Evolutionary conservation across 768 basidiomycete genomes (phyloP).

Genomic region (Tricholoma saponaceum): DNA sequence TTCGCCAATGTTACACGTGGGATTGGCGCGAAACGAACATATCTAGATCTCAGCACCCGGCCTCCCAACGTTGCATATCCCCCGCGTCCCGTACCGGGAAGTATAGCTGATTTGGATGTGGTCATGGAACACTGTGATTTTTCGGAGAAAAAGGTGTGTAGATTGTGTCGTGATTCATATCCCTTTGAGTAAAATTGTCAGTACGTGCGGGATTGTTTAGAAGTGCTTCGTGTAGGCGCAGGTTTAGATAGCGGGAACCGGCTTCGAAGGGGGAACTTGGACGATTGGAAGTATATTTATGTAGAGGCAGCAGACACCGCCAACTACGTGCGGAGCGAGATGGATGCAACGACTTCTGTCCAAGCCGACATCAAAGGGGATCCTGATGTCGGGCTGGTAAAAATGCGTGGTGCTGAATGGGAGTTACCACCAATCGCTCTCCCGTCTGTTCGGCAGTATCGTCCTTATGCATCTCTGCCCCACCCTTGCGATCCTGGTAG

Average conservation of each 20-base stretch:
- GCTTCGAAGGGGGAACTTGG: constrained; percentile 68
- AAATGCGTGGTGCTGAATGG: constrained; percentile 59
- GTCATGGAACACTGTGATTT: constrained; percentile 95
- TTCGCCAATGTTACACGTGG: constrained; percentile 51
- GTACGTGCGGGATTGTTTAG: constrained; percentile 98
- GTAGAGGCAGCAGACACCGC: constrained; percentile 48
- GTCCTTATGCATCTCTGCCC: constrained; percentile 52
- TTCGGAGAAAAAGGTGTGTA: constrained; percentile 62
- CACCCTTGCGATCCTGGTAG: constrained; percentile 78
- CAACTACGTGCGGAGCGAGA: constrained; percentile 14
- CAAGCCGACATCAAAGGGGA: constrained; percentile 25
- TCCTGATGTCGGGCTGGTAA: constrained; percentile 50
- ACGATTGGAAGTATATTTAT: constrained; percentile 89
- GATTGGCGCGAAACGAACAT: constrained; percentile 72
- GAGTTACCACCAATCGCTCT: constrained; percentile 49
- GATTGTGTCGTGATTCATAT: neutral
- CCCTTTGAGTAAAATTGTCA: constrained; percentile 23
- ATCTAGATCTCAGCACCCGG: constrained; percentile 63
- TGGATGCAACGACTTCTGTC: constrained; percentile 1
- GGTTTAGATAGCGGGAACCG: constrained; percentile 81
- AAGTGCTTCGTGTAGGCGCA: constrained; percentile 87
- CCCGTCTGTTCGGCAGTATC: constrained; percentile 47
- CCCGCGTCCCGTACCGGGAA: constrained; percentile 80
- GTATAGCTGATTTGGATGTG: constrained; percentile 83
- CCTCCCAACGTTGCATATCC: constrained; percentile 75